Conservation (phyloP, 305 asterid species). For the Fraxinus nigra region DNA sequence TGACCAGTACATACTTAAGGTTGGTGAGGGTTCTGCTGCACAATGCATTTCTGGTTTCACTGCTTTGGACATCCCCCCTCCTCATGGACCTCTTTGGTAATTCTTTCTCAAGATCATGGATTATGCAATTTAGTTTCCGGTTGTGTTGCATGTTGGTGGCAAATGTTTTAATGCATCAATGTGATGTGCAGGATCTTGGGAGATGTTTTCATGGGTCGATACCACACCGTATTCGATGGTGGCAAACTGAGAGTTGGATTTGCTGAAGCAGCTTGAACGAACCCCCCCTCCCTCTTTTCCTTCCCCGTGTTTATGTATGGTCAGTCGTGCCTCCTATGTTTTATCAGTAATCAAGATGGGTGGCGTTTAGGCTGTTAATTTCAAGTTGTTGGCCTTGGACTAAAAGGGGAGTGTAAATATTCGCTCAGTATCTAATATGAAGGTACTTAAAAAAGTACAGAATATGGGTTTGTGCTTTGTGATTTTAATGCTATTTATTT, state of each 20-base stretch:
- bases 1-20: constrained; percentile 62
- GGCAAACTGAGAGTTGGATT: constrained; percentile 77
- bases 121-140: not conserved
- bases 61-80: constrained; percentile 68
- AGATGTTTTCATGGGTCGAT: constrained; percentile 92
- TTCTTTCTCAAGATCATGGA: not conserved
- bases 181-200: constrained; percentile 75
- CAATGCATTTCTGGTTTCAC: constrained; percentile 73
- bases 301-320: not conserved
- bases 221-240: constrained; percentile 83
- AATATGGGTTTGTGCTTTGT: not conserved
- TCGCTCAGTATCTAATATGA: not conserved
- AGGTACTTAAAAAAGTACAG: not conserved
- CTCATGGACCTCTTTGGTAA: constrained; percentile 81
- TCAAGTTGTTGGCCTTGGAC: not conserved
- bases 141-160: not conserved
- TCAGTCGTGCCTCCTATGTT: not conserved
- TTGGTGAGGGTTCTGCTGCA: constrained; percentile 63
- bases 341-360: not conserved
- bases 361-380: not conserved
- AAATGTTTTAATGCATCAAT: not conserved
- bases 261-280: constrained; percentile 74
- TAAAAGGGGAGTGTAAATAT: not conserved
- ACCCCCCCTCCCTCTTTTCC: not conserved
- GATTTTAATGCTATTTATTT: not conserved